Conservation (phyloP, 148 eudicot species). For the Diospyros kaki region DNA sequence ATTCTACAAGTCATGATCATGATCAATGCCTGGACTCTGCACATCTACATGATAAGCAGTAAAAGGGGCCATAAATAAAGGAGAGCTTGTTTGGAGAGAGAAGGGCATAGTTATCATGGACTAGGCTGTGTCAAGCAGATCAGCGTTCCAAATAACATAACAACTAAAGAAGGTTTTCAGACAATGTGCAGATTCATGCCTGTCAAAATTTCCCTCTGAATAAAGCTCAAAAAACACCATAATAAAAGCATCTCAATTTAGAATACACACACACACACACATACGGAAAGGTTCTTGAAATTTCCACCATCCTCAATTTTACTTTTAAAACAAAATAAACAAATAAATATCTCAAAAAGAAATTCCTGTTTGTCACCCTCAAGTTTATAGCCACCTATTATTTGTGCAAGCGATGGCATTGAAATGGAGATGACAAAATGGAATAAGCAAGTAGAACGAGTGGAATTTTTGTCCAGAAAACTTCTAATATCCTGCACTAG, state of each 20-base stretch:
- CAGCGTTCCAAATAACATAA: not conserved
- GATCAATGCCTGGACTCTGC: not conserved
- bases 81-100: no score
- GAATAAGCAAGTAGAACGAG: not conserved
- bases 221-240: not conserved
- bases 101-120: no score
- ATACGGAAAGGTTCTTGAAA: not conserved
- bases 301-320: not conserved
- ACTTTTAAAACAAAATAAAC: no score
- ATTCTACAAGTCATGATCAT: not conserved
- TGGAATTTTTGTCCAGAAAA: not conserved
- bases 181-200: not conserved
- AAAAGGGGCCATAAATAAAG: not conserved
- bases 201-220: not conserved
- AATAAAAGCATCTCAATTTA: not conserved
- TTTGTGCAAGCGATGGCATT: not conserved
- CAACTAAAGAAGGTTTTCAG: not conserved
- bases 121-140: not conserved
- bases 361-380: no score
- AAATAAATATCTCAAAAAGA: no score
- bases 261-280: not conserved
- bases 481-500: not conserved
- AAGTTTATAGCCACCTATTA: not conserved
- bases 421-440: not conserved
- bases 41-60: not conserved